These are phyloP conservation scores for Ustilago nuda DNA, from an alignment of 1,284 basidiomycete species.

Conservation along the genomic window DNA sequence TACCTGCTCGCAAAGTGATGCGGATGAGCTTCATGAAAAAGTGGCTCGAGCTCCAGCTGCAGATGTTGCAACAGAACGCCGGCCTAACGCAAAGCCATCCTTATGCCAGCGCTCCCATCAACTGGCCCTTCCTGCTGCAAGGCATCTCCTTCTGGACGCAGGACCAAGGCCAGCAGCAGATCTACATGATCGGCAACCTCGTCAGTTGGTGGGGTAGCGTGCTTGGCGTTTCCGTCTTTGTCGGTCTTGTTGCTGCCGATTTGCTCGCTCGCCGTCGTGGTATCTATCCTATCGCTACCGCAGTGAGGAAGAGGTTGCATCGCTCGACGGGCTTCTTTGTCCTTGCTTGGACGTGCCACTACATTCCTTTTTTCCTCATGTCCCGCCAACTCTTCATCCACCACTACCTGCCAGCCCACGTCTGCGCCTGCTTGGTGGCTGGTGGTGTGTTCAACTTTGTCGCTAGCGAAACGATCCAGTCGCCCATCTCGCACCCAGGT, in stretches of 20 bases:
- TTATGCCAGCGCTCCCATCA: conserved; percentile 91
- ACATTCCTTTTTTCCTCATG: conserved; percentile 98
- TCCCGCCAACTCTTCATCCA: conserved; percentile 90
- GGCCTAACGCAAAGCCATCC: conserved; percentile 94
- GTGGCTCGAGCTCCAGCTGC: conserved; percentile 89
- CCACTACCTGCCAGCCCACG: conserved; percentile 87
- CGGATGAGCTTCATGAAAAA: conserved; percentile 92
- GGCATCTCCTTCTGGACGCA: conserved; percentile 98
- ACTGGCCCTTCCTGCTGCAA: conserved; percentile 95
- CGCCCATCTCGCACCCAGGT: conserved; percentile 81
- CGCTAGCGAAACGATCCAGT: conserved; percentile 79
- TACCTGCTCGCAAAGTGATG: conserved; percentile 78
- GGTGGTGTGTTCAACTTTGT: conserved; percentile 93
- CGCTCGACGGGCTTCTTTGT: conserved; percentile 96
- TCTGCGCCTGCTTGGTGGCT: conserved; percentile 89
- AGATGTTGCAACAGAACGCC: conserved; percentile 98
- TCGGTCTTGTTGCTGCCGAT: conserved; percentile 90
- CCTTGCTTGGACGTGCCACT: conserved; percentile 93
- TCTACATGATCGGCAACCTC: conserved; percentile 95
- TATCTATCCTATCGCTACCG: conserved; percentile 81
- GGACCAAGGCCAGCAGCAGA: conserved; percentile 84
- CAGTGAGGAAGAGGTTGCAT: conserved; percentile 87
- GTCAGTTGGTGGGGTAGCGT: conserved; percentile 95
- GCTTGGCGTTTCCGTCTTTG: conserved; percentile 83
- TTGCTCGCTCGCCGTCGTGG: conserved; percentile 86